Evolutionary conservation across 73 alveolate species (phyloP), one percentile per base, ranked within the genome.

Genomic region (Paramecium pentaurelia): DNA sequence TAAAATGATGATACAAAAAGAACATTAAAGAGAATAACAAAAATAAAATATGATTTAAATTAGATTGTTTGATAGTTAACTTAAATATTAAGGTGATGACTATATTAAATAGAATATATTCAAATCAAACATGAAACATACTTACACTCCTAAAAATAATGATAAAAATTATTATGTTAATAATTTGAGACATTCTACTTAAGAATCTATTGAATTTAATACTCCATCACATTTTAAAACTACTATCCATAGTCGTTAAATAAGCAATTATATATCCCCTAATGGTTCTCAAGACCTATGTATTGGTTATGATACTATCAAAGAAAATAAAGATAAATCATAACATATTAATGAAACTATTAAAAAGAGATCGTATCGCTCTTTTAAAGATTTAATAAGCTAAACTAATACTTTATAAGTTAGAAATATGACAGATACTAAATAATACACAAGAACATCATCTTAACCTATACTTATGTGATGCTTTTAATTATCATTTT

Each of bases 41-140:
- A 64, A 64, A 64, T 64, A 64, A 64, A 64, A 64, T 20, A 64
- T 28, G 47, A 64, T 64, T 32, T 73, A 73, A 73, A 5, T 34
- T 12, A 32, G 64, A 73, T 73, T 73, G 36, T 73, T 73, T 73
- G 87, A 73, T 73, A 73, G 68, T 73, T 38, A 73, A 73, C n/a
- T 73, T 5, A 73, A 73, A 38, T 73, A 73, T 73, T 73, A 73
- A 73, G 87, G 68, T 14, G 87, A 73, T 73, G 87, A 73, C 40
- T 73, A 73, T 73, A 38, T 73, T 6, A 73, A 73, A 38, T 40
- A 73, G 47, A 73, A 34, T 38, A 73, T 73, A 0, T 73, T 64
- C 47, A 64, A 64, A 64, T 32, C 84, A 14, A 64, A 64, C 7
- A 64, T 64, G 84, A 64, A 64, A 18, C 84, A 32, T 64, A 64